phyloP scores from a whole-genome alignment of 108 stramenopile genomes.

The Nannochloropsis granulata region DNA sequence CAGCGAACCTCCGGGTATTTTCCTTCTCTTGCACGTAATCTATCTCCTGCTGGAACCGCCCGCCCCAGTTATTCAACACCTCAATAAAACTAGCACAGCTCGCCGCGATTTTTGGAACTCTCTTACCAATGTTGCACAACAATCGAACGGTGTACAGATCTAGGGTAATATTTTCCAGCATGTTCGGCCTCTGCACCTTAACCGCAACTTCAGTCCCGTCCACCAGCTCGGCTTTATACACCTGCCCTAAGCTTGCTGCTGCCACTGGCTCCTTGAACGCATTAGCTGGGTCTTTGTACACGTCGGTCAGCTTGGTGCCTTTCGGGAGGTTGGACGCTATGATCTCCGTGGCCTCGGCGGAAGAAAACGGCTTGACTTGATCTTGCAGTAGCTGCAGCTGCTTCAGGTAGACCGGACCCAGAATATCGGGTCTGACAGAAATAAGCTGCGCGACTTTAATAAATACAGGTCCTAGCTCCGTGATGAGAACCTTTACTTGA shows the following conservation, averaged over 20 bases:
- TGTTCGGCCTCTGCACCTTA: conserved; percentile 85
- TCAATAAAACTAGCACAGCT: conserved; percentile 25
- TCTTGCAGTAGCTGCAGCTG: conserved; percentile 66
- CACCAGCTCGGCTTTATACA: conserved; percentile 15
- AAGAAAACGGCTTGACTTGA: conserved; percentile 62
- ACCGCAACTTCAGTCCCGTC: conserved; percentile 59
- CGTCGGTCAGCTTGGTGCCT: conserved; percentile 14
- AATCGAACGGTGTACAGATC: conserved; percentile 84
- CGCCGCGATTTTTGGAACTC: neutral
- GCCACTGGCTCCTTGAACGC: conserved; percentile 73
- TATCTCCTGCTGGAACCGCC: conserved; percentile 81
- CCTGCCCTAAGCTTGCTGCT: conserved; percentile 76
- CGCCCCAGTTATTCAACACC: conserved; percentile 80
- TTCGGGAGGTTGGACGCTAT: conserved; percentile 44
- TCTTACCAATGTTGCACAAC: conserved; percentile 6
- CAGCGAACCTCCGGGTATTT: conserved; percentile 51
- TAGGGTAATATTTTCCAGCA: conserved; percentile 75
- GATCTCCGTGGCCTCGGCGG: conserved; percentile 42
- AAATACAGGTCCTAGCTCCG: conserved; percentile 65
- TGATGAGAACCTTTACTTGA: conserved; percentile 46
- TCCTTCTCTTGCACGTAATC: conserved; percentile 76
- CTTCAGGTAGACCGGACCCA: conserved; percentile 57
- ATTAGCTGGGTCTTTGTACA: conserved; percentile 36
- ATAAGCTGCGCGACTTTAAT: conserved; percentile 65
- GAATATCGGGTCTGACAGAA: conserved; percentile 62